Conservation (phyloP, 768 basidiomycete genomes). For the Lentinula sp. region DNA sequence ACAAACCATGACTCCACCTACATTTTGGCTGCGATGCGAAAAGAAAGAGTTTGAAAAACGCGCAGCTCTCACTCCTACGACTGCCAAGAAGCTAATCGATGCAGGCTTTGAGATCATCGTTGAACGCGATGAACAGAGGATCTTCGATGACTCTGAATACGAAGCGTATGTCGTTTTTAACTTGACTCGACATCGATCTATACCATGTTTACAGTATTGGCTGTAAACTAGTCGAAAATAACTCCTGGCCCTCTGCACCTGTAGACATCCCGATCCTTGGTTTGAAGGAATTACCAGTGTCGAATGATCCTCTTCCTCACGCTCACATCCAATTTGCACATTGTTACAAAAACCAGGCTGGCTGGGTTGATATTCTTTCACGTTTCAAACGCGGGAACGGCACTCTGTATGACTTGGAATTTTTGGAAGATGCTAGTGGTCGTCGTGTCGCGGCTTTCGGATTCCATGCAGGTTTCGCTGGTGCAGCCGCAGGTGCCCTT, state of each 20-base stretch:
- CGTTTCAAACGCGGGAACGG: conserved; percentile 84
- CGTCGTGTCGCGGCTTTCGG: conserved; percentile 97
- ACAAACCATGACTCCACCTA: conserved; percentile 38
- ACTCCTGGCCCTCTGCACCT: conserved; percentile 85
- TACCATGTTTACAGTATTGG: conserved; percentile 57
- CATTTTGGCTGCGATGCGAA: conserved; percentile 95
- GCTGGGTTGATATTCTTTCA: conserved; percentile 81
- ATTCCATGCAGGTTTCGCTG: conserved; percentile 98
- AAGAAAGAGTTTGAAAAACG: conserved; percentile 93
- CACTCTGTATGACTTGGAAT: conserved; percentile 92
- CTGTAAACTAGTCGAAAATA: conserved; percentile 81
- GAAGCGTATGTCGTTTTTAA: conserved; percentile 60
- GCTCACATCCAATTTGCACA: conserved; percentile 98
- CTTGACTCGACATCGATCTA: conserved; percentile 3
- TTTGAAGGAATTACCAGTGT: conserved; percentile 90
- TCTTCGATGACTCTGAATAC: conserved; percentile 91
- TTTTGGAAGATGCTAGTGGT: conserved; percentile 77
- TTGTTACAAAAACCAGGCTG: conserved; percentile 93
- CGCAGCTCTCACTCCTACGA: conserved; percentile 88
- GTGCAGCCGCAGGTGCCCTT: conserved; percentile 86
- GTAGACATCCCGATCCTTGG: conserved; percentile 77
- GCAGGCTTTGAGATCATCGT: conserved; percentile 88
- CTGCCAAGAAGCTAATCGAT: conserved; percentile 81
- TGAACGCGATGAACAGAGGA: conserved; percentile 90
- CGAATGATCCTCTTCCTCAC: conserved; percentile 78